A percentile compares a stretch with the other conserved stretches of the same genome.
Evolutionary conservation across 768 basidiomycete species (phyloP).

Genomic region (Mycena polygramma): DNA sequence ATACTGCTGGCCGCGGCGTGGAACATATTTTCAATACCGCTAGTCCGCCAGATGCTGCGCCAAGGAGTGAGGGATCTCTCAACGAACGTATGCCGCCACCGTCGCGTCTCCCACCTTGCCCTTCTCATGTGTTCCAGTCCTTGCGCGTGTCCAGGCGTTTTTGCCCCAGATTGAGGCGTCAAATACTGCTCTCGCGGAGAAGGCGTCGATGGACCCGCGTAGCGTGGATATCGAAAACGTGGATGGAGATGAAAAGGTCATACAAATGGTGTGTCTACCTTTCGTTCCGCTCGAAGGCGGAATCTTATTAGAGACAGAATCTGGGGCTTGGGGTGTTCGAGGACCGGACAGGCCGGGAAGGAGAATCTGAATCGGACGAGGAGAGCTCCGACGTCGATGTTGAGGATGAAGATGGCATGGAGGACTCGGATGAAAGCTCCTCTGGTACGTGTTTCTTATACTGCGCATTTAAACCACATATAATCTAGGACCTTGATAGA

Average conservation of each 20-base stretch:
- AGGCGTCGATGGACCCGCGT: constrained; percentile 49
- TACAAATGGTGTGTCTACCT: constrained; percentile 56
- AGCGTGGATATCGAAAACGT: constrained; percentile 65
- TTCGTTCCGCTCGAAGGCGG: background rate
- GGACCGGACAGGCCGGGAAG: constrained; percentile 29
- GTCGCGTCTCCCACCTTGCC: background rate
- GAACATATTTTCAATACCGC: constrained; percentile 16
- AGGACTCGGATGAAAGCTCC: constrained; percentile 15
- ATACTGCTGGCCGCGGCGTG: constrained; percentile 5
- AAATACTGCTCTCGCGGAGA: constrained; percentile 54
- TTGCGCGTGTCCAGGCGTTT: constrained; percentile 62
- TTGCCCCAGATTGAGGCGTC: constrained; percentile 62
- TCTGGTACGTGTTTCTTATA: background rate
- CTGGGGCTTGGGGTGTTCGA: constrained; percentile 60
- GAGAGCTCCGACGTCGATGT: background rate
- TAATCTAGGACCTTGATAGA: background rate
- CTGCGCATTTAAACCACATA: background rate
- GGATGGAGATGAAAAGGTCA: constrained; percentile 50
- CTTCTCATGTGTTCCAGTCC: constrained; percentile 48
- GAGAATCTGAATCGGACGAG: constrained; percentile 1
- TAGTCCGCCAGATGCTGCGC: background rate
- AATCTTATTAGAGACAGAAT: constrained; percentile 43
- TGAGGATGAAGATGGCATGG: constrained; percentile 13
- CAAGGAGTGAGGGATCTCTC: constrained; percentile 7
- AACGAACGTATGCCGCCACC: constrained; percentile 14